phyloP scores from a whole-genome alignment of 176 grass and related monocot species.

The Panicum miliaceum region DNA sequence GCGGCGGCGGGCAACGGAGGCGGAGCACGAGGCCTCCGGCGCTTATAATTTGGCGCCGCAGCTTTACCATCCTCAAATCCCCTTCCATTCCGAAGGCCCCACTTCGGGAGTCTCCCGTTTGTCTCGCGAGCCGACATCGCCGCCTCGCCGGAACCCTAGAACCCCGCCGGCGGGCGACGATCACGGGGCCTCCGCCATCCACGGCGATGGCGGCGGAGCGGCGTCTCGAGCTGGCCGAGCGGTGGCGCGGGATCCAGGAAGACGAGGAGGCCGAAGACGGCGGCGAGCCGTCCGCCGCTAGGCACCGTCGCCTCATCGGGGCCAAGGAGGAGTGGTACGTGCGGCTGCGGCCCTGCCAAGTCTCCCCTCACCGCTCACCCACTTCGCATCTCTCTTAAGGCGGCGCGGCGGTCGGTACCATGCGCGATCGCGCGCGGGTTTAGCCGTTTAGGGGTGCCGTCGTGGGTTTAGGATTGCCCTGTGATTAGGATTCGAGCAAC shows the following conservation, averaged over 20 bases:
- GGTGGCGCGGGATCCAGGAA: constrained; percentile 76
- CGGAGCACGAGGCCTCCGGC: too few species aligned
- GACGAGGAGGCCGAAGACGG: constrained; percentile 59
- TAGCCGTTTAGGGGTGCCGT: constrained; percentile 7
- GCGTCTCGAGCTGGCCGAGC: constrained; percentile 55
- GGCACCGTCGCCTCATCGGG: constrained; percentile 47
- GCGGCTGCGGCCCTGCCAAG: background rate
- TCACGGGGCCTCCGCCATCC: background rate
- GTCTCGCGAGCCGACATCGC: background rate
- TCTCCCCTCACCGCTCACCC: background rate
- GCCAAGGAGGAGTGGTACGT: constrained; percentile 83
- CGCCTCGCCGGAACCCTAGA: constrained; percentile 45
- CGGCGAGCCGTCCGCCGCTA: constrained; percentile 48
- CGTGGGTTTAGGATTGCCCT: constrained; percentile 7
- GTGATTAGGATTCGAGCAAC: background rate
- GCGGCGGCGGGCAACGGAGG: too few species aligned
- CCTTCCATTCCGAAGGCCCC: background rate
- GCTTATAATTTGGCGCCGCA: background rate
- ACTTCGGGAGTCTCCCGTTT: background rate
- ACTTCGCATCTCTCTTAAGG: background rate
- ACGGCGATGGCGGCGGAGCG: constrained; percentile 45
- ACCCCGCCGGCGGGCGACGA: background rate
- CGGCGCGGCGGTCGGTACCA: background rate
- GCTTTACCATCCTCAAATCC: background rate
- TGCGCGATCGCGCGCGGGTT: constrained; percentile 6